These are phyloP conservation scores for Pseudogymnoascus pannorum DNA, from an alignment of 2,329 filamentous ascomycete species.

Conservation along the genomic window DNA sequence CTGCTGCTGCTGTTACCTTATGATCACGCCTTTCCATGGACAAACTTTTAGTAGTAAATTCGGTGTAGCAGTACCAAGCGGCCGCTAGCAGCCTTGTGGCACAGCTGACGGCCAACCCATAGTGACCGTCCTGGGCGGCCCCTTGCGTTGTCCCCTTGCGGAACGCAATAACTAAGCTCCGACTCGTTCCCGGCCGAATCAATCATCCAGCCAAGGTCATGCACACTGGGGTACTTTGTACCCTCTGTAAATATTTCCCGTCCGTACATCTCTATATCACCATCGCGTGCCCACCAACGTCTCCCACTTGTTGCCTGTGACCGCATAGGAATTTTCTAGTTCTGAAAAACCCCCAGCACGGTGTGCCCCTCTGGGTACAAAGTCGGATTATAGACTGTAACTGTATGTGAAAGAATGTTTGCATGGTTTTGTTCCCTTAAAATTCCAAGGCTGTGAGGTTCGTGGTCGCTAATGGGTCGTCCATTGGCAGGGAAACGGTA, in stretches of 20 bases:
- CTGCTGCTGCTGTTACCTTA: background rate
- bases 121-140: background rate
- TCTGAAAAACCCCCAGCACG: background rate
- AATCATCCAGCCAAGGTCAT: constrained; percentile 8
- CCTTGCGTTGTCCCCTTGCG: constrained; percentile 2
- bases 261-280: constrained; percentile 5
- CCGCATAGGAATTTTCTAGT: background rate
- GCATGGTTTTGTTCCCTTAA: background rate
- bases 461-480: constrained; percentile 6
- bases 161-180: constrained; percentile 4
- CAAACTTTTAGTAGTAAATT: background rate
- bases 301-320: constrained; percentile 2
- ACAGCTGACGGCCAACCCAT: background rate
- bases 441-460: constrained; percentile 6
- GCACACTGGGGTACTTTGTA: constrained; percentile 4
- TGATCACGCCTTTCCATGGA: constrained; percentile 1
- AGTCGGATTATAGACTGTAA: background rate
- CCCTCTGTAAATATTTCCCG: constrained; percentile 7
- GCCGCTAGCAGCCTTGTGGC: constrained; percentile 1
- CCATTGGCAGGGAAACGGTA: constrained; percentile 9
- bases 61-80: background rate
- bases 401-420: constrained; percentile 1
- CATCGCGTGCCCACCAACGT: constrained; percentile 7
- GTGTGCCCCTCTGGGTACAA: background rate
- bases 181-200: background rate